Evolutionary conservation across 306 rosid species (phyloP).

Genomic region (Delonix regia): DNA sequence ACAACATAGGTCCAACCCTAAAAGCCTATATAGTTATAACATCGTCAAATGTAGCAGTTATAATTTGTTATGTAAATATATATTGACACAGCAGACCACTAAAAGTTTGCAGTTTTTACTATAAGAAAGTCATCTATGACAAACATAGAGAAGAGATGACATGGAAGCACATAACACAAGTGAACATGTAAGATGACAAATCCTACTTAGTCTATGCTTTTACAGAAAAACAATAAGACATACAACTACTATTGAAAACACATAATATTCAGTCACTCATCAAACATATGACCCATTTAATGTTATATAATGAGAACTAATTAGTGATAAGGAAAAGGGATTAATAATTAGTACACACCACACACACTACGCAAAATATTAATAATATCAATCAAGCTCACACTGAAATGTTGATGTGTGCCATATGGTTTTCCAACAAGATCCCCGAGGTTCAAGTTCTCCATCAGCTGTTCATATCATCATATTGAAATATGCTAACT

Average conservation of each 20-base stretch:
- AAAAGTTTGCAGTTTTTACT: not conserved
- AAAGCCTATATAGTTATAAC: not conserved
- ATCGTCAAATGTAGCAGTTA: conserved; percentile 25
- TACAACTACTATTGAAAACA: not conserved
- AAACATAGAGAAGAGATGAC: conserved; percentile 26
- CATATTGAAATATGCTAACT: conserved; percentile 30
- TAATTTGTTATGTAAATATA: not conserved
- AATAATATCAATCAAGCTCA: conserved; percentile 43
- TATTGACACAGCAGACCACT: not conserved
- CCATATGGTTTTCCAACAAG: conserved; percentile 88
- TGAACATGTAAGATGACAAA: conserved; percentile 13
- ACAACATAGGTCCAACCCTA: not conserved
- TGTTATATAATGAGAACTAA: conserved; percentile 12
- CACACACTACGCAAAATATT: conserved; percentile 11
- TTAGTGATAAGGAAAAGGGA: not conserved
- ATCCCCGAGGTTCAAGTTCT: conserved; percentile 71
- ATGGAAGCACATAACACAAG: conserved; percentile 3
- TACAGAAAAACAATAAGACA: not conserved
- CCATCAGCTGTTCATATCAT: conserved; percentile 67
- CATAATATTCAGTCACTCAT: conserved; percentile 23
- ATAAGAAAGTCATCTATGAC: conserved; percentile 7
- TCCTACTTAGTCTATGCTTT: not conserved
- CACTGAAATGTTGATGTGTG: conserved; percentile 80
- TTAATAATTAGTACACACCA: conserved; percentile 6
- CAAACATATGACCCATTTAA: conserved; percentile 18